These are phyloP conservation scores for Madurella fahalii DNA, from an alignment of 2,329 filamentous ascomycete genomes.

Conservation along the genomic window DNA sequence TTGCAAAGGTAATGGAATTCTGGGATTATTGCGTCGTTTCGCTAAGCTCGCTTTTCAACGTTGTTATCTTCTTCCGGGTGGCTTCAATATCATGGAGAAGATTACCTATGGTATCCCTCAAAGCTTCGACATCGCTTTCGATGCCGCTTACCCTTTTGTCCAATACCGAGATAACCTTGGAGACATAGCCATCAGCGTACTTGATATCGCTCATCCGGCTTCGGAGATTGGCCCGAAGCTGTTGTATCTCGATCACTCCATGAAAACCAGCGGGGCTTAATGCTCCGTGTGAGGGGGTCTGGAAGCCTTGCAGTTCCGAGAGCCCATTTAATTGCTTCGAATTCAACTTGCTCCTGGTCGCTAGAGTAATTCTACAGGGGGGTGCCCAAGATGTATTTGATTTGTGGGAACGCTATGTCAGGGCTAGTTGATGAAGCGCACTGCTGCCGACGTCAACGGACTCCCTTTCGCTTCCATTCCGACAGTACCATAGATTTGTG, in stretches of 20 bases:
- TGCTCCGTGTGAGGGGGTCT: neutral
- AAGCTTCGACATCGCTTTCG: constrained; percentile 32
- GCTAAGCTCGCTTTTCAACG: constrained; percentile 27
- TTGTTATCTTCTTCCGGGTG: constrained; percentile 27
- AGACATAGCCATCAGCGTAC: constrained; percentile 35
- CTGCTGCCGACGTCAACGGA: constrained; percentile 23
- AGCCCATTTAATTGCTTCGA: constrained; percentile 32
- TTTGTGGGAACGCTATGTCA: constrained; percentile 26
- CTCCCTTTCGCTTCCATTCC: constrained; percentile 33
- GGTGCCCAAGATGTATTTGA: constrained; percentile 34
- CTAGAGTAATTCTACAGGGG: constrained; percentile 29
- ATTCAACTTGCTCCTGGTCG: constrained; percentile 23
- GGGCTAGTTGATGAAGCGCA: neutral
- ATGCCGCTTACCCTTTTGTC: constrained; percentile 35
- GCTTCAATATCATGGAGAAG: constrained; percentile 26
- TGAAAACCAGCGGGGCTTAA: constrained; percentile 7
- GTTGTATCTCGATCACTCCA: constrained; percentile 23
- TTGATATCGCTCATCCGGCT: constrained; percentile 34
- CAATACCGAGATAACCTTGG: constrained; percentile 36
- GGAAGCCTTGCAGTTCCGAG: constrained; percentile 21
- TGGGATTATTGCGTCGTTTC: constrained; percentile 17
- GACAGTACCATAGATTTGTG: constrained; percentile 26
- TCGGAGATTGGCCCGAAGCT: constrained; percentile 34
- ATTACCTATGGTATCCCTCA: constrained; percentile 29
- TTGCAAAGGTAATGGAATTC: constrained; percentile 16